Evolutionary conservation across 2,329 filamentous ascomycete species (phyloP), one percentile per base, ranked within the genome.

Genomic region (Boeremia exigua): DNA sequence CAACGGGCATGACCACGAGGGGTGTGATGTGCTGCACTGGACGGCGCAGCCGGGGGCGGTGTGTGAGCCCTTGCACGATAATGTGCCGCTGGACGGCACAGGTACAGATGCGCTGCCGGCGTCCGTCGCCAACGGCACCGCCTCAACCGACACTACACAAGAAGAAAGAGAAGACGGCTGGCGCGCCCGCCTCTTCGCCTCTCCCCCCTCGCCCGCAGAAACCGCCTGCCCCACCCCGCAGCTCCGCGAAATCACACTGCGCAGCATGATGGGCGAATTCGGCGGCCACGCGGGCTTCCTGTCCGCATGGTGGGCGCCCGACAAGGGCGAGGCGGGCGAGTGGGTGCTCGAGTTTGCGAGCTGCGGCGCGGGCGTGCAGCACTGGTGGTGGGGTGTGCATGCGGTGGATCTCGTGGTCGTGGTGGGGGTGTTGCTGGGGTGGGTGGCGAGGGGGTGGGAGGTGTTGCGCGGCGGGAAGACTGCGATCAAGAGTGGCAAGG

Each of bases 231-330:
- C n/a, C 19, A 52, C 58, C 0, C 69, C 89, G 0, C 89, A 89
- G 0, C 80, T 97, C 6, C 83, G 94, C 27, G 95, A 99, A 77
- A 86, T 98, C 61, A 99, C 95, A 0, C 90, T 99, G 2, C 87
- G 93, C 56, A 96, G 92, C 75, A 98, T 99, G 92, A 99, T 99
- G 95, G 95, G 95, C 52, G 90, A 91, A 53, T 99, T 90, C 75
- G 88, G 87, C n/a, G 95, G 95, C 17, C 95, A 97, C 72, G 92
- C 92, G 0, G 95, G 92, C 0, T 80, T 99, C 37, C 77, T 99
- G 36, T 95, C 90, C 59, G 83, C 90, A 0, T 99, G 94, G 94
- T 98, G 94, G 70, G 91, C 98, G 73, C 75, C 84, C 52, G 79
- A 82, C 2, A 75, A 77, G 1, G 1, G 88, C 0, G 86, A 89